Base-by-base conservation (phyloP, 2,329 filamentous ascomycete species). In the Sphaerulina populicola region DNA sequence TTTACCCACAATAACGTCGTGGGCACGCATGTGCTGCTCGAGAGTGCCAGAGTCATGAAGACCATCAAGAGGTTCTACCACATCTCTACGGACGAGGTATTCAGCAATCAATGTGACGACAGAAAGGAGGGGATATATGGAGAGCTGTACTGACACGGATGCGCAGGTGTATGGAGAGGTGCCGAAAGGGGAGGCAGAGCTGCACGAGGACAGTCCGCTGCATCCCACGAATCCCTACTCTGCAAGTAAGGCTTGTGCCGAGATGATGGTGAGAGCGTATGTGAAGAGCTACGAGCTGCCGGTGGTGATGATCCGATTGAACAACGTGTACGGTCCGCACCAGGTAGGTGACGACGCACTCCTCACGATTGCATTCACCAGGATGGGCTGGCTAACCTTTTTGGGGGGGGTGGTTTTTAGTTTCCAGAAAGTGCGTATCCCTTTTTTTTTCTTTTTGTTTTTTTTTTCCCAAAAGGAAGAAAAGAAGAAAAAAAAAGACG, bases 281-380 rank as follows among this genome's bases (percentile, higher is more conserved):
- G 78, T 83, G 65, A 88, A 86, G 71, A 87, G 83, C 68, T 90
- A 89, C 74, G 85, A 85, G 67, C 74, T 93, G 10, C 86, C 86
- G 1, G 80, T 82, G 46, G 87, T 91, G 57, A 86, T 90, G 60
- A 83, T 90, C 27, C 77, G 86, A 44, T 85, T 85, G 66, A 91
- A 91, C 72, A 91, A 93, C 62, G 85, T 91, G 29, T 93, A 90
- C 62, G 87, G 87, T 0, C 87, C 87, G 18, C 85, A 90, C 64
- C 86, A 91, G 66, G 86, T 89, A 71, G 69, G 83, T 46, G 18
- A 18, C 18, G 21, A 33, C 11, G 23, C 36, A 8, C 3, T 23
- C 18, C 21, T 31, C 18, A 18, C 18, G 14, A 8, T 38, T 37
- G 30, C 11, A 23, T 18, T 30, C 27, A 37, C 29, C 23, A 40